Evolutionary conservation across 1,284 basidiomycete species (phyloP), one percentile per base, ranked within the genome.

Genomic region (Sanguinoderma infundibulare): DNA sequence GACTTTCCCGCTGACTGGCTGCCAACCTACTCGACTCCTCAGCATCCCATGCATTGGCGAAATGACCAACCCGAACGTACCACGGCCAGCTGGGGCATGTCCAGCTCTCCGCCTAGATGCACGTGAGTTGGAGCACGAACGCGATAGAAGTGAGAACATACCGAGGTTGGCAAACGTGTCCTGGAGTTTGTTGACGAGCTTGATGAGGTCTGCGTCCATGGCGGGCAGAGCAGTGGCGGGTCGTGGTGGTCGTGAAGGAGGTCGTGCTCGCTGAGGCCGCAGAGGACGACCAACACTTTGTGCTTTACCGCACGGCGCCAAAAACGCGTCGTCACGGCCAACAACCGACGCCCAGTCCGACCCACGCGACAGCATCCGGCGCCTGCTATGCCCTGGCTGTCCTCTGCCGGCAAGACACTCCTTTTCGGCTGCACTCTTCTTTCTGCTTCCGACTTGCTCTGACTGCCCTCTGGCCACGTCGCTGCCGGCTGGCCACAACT

Each of bases 161-260:
- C 91, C 91, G 58, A 93, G 84, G 72, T 92, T 92, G 74, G 81
- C 85, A 78, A 93, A 94, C 57, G 91, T 93, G 70, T 93, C 91
- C 79, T 98, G 97, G 51, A 99, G 90, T 80, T 91, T 92, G 81
- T 98, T 98, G 56, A 98, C 97, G 26, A 98, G 87, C 70, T 91
- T 90, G 71, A 98, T 99, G 69, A 98, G 87, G 77, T 98, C 96
- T 55, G 90, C 87, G 77, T 97, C 95, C 95, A 96, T 94, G 66
- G 68, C 83, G 75, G 74, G 52, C 57, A 55, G 59, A 22, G 10
- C 36, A 15, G 53, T 26, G 52, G 54, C 30, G 59, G 59, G 62
- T 63, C 62, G 65, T 64, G 60, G 60, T 32, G 53, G 60, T 66
- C 60, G 65, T 62, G 32, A 56, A 30, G 58, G 53, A 61, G 49